These are phyloP conservation scores for Pseudonitzschia delicatissima DNA, from an alignment of 108 stramenopile genomes.

Conservation along the genomic window DNA sequence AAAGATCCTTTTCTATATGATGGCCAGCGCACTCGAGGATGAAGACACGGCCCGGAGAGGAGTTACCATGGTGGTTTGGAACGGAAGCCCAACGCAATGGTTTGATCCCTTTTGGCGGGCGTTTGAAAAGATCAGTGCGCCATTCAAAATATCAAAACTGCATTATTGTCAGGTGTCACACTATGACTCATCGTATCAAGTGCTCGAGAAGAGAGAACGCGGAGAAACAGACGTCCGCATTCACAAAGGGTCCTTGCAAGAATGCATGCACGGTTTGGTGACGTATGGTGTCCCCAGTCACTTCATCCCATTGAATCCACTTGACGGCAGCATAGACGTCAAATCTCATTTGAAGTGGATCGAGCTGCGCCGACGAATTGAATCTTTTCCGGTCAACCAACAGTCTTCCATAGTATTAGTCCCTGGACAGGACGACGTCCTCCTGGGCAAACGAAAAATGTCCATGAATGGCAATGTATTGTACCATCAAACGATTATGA, in stretches of 20 bases:
- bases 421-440: conserved; percentile 17
- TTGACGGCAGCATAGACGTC: not conserved
- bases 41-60: conserved; percentile 22
- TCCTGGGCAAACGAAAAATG: conserved; percentile 18
- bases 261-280: conserved; percentile 27
- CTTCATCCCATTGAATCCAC: conserved; percentile 4
- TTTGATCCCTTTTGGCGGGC: conserved; percentile 28
- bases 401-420: conserved; percentile 19
- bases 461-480: conserved; percentile 18
- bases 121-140: conserved; percentile 13
- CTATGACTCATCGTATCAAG: conserved; percentile 10
- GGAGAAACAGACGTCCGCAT: conserved; percentile 16
- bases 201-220: conserved; percentile 19
- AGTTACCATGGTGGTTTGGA: conserved; percentile 26
- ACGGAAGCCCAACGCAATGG: conserved; percentile 1
- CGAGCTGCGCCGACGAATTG: conserved; percentile 23
- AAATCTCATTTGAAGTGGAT: conserved; percentile 16
- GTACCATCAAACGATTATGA: conserved; percentile 25
- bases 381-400: conserved; percentile 19
- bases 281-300: conserved; percentile 20
- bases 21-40: conserved; percentile 30
- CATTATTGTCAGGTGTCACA: conserved; percentile 14
- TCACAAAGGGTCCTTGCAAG: conserved; percentile 25
- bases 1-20: conserved; percentile 24
- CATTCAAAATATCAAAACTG: conserved; percentile 17